Base-by-base conservation (phyloP, 345 rosid species). In the Raphanus raphanistrum region DNA sequence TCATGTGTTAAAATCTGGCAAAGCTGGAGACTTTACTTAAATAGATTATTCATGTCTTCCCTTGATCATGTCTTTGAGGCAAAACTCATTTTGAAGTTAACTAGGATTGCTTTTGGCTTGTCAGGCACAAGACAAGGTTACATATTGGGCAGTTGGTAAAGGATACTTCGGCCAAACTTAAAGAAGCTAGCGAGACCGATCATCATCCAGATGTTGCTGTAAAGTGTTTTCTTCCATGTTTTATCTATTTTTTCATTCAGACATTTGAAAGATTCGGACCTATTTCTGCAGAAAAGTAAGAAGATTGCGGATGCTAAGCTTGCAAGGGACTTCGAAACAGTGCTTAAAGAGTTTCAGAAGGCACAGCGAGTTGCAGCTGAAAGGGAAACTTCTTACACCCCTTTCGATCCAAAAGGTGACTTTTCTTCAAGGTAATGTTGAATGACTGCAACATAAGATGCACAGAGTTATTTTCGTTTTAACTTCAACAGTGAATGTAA, bases 301-400 rank as follows among this genome's bases (percentile, higher is more conserved):
- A 79, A 79, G 82, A 68, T 79, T 16, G 74, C 75, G 12, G 82
- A 79, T 69, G 79, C 97, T 66, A 94, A 94, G 83, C 97, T 94
- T 74, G 98, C 97, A 45, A 94, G 87, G 84, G 98, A 94, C 77
- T 92, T 94, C 75, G 90, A 94, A 84, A 84, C 89, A 15, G 97
- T 92, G 79, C 82, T 92, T 80, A 90, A 83, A 74, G 95, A 89
- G 86, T 94, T 87, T 80, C 98, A 94, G 85, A 94, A 92, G 81
- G 97, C 95, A 35, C 97, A 94, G 58, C 86, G 90, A 82, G 86
- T 90, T 76, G 90, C 98, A 27, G 97, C 94, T 59, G 92, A 87
- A 86, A 86, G 97, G 59, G 98, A 94, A 88, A 94, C 86, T 5
- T 86, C 97, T 2, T 94, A 90, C 68, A 75, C 97, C 73, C 92